Conservation (phyloP, 2,329 filamentous ascomycete species). For the Aspergillus tanneri region DNA sequence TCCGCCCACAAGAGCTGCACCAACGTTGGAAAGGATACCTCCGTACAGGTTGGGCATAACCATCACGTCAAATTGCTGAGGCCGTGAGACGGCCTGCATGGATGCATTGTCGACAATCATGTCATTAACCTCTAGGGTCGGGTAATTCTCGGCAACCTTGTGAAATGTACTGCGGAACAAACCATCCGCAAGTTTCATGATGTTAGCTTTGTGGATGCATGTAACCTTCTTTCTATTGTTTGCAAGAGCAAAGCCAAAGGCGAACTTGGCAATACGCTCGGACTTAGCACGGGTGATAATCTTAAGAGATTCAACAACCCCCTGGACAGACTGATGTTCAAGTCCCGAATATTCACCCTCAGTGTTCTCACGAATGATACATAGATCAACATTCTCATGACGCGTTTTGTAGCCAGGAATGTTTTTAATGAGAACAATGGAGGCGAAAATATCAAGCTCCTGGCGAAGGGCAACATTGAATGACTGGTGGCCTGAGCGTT, state of each 20-base stretch:
- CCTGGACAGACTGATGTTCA: conserved; percentile 94
- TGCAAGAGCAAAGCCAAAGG: conserved; percentile 94
- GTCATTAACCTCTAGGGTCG: conserved; percentile 92
- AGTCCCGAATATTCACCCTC: conserved; percentile 99
- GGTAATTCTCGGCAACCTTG: conserved; percentile 88
- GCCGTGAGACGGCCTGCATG: conserved; percentile 95
- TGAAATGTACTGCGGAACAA: conserved; percentile 98
- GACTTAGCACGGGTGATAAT: conserved; percentile 99
- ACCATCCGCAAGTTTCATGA: conserved; percentile 99
- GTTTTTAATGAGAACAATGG: conserved; percentile 98
- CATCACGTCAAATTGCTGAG: conserved; percentile 99
- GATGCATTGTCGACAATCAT: conserved; percentile 99
- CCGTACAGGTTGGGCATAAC: conserved; percentile 99
- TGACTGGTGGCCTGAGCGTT: conserved; percentile 94
- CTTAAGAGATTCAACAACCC: conserved; percentile 98
- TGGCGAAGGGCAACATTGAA: conserved; percentile 99
- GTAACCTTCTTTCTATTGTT: conserved; percentile 99
- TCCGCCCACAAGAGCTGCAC: conserved; percentile 92
- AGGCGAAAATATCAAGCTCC: conserved; percentile 99
- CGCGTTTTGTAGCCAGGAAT: conserved; percentile 97
- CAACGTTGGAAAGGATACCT: conserved; percentile 98
- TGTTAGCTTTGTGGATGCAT: conserved; percentile 99
- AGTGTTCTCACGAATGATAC: conserved; percentile 99
- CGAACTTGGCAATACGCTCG: conserved; percentile 98
- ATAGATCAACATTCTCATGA: conserved; percentile 95